These are phyloP conservation scores for Neurospora sp. DNA, from an alignment of 495 filamentous ascomycete species.

Conservation along the genomic window DNA sequence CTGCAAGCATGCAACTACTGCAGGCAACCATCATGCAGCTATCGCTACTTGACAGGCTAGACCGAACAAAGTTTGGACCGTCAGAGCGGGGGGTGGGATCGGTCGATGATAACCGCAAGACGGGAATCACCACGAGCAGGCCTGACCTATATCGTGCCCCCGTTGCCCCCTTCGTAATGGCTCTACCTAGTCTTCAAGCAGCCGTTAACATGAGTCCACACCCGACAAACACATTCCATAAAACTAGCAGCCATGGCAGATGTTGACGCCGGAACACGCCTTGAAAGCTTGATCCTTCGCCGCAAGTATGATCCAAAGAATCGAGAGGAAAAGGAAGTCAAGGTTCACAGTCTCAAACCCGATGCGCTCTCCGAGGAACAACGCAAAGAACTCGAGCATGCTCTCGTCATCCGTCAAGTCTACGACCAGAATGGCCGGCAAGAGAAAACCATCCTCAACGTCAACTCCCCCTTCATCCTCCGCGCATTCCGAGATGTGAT, in stretches of 20 bases:
- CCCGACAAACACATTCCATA: neutral
- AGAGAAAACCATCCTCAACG: conserved; percentile 23
- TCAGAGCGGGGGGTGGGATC: neutral
- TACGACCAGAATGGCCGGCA: conserved; percentile 3
- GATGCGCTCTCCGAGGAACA: neutral
- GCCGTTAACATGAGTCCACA: neutral
- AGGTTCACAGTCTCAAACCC: neutral
- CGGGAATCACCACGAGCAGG: neutral
- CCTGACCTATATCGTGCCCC: neutral
- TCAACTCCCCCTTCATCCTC: conserved; percentile 37
- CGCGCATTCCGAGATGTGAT: conserved; percentile 20
- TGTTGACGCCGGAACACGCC: neutral
- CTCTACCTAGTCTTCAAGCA: neutral
- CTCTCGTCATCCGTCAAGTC: conserved; percentile 25
- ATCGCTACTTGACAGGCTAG: neutral
- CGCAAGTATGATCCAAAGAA: neutral
- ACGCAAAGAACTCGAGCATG: conserved; percentile 12
- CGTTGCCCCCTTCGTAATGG: neutral
- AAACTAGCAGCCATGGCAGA: neutral
- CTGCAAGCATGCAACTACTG: neutral
- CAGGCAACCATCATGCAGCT: neutral
- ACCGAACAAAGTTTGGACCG: neutral
- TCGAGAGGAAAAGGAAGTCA: conserved; percentile 4
- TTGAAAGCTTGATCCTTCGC: neutral
- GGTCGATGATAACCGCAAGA: neutral